Percentiles rank a stretch among this genome's conserved stretches.
These are phyloP conservation scores for Trichoderma asperellum DNA, from an alignment of 2,329 filamentous ascomycete genomes.

Conservation along the genomic window DNA sequence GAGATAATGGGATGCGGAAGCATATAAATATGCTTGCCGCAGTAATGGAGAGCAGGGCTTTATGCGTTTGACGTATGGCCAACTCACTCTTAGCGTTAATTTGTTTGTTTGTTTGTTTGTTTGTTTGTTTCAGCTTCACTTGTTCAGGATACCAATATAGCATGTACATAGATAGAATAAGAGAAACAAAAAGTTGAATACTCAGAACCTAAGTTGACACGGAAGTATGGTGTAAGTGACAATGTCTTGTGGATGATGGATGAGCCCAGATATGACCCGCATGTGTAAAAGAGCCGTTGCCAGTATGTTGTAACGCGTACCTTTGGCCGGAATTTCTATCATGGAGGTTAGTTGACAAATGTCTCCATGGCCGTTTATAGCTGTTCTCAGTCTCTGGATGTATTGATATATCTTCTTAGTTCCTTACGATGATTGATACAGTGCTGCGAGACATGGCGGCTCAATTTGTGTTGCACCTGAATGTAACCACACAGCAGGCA, in stretches of 20 bases:
- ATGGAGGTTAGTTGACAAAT: background rate
- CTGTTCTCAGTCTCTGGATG: no score
- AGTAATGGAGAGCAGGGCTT: background rate
- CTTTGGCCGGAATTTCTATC: no score
- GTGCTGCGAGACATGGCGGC: background rate
- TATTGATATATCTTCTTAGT: no score
- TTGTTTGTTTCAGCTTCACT: background rate
- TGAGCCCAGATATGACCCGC: background rate
- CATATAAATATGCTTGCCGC: background rate
- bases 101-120: background rate
- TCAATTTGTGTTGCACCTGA: background rate
- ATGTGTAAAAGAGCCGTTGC: no score
- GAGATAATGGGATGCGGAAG: constrained; percentile 11
- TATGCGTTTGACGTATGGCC: background rate
- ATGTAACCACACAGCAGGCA: background rate
- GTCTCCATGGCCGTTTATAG: background rate
- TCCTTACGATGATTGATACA: background rate
- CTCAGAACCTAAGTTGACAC: background rate
- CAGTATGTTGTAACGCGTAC: no score
- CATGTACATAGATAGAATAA: constrained; percentile 8
- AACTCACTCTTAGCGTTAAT: background rate
- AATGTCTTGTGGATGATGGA: background rate
- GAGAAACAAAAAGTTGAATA: constrained; percentile 17
- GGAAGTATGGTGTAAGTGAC: background rate
- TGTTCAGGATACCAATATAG: constrained; percentile 11